These are phyloP conservation scores for Salicornia ramosissima DNA, from an alignment of 148 eudicot species.

Conservation along the genomic window DNA sequence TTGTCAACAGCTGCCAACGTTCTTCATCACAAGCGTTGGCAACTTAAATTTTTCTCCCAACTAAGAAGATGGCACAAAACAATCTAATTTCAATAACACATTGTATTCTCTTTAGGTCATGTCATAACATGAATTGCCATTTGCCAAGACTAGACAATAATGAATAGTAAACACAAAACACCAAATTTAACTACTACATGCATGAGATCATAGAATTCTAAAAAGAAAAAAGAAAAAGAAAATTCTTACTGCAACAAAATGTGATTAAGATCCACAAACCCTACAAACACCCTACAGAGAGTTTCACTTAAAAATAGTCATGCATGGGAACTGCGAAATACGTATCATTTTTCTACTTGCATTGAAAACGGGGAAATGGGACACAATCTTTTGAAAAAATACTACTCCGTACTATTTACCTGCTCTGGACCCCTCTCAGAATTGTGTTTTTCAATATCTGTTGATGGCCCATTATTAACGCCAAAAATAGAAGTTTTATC, in stretches of 20 bases:
- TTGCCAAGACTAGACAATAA: background rate
- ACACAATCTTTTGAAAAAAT: background rate
- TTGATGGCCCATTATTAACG: slow-evolving; percentile 22
- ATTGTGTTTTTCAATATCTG: slow-evolving; percentile 25
- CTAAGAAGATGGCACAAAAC: background rate
- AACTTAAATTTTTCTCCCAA: background rate
- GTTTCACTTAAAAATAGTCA: background rate
- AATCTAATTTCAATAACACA: background rate
- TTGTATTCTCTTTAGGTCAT: background rate
- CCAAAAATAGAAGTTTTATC: slow-evolving; percentile 11
- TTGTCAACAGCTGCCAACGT: background rate
- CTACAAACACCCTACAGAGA: background rate
- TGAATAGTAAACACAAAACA: background rate
- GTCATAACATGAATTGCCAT: background rate
- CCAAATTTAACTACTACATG: background rate
- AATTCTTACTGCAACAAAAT: too few relatives aligned
- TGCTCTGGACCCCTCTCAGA: slow-evolving; percentile 28
- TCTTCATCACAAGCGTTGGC: background rate
- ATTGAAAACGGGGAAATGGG: background rate
- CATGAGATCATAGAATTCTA: background rate
- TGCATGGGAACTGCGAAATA: background rate
- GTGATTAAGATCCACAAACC: too few relatives aligned
- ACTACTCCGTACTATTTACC: slow-evolving; percentile 40
- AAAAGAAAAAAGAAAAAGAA: too few relatives aligned
- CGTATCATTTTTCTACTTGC: background rate